Evolutionary conservation across 306 rosid genomes (phyloP), one percentile per base, ranked within the genome.

Genomic region (Lablab purpureus): DNA sequence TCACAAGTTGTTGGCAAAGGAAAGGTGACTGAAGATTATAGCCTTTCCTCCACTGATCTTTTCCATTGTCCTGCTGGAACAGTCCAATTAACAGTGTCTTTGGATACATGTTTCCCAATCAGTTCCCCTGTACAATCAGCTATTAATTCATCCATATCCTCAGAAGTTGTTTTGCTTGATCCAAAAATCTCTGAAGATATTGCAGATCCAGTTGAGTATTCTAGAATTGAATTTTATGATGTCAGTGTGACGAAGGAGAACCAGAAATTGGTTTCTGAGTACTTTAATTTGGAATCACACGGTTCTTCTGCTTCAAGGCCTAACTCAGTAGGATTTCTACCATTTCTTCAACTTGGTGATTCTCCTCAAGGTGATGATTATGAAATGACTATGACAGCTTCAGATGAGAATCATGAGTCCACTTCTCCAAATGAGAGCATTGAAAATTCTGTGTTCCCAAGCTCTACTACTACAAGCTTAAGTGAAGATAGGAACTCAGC

Each of bases 31-130:
- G 80, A 85, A 84, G 90, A 87, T 75, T 92, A 88, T 58, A 88
- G 89, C 51, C 97, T 95, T 64, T 92, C 97, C 68, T 95, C 99
- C 70, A 95, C 99, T 78, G 97, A 95, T 83, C 97, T 95, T 54
- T 88, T 92, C 51, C 99, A 91, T 79, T 95, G 97, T 65, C 99
- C 99, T 4, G 97, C 97, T n/a, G 99, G 99, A 71, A 88, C 90
- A 52, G 89, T 95, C 25, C 84, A 85, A n/a, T 80, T 95, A 65
- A 86, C 85, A 59, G 89, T 95, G 2, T 86, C 90, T 46, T 80
- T 93, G 9, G 75, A 83, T 43, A 67, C 90, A 65, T 90, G 86
- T 4, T 79, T 85, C 72, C 84, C 87, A 60, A 19, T 34, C 17
- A 75, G 51, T 76, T 83, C 89, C 9, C 74, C 72, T 52, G 51